Base-by-base conservation (phyloP, 768 basidiomycete genomes). In the Tricholoma hemisulphureum region DNA sequence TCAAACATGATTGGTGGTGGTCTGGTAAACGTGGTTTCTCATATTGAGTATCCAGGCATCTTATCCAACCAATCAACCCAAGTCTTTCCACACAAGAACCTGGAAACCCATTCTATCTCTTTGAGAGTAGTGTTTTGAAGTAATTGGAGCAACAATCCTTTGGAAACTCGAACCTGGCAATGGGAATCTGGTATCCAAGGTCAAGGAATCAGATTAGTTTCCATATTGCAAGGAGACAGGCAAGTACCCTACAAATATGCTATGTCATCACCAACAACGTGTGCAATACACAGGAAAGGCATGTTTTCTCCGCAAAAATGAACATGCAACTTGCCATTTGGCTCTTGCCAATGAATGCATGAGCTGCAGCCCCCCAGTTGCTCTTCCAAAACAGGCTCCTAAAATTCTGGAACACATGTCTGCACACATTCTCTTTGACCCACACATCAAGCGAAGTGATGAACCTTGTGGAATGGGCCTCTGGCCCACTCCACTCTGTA, bases 401-500 rank as follows among this genome's bases (percentile, higher is more conserved):
- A 58, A 58, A 1, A 55, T 72, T 0, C 59, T 73, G 2, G 61
- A 69, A 13, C 72, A 73, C 39, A 63, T 67, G 2, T 69, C 62
- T 4, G 53, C 65, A 4, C 71, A 72, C 58, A 66, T 71, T 26
- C 67, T 70, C 13, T 31, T 63, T 51, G 69, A 71, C 48, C 32
- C 61, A 0, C 34, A 18, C 6, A 26, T 68, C 9, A 41, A 60
- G 14, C 51, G 45, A 1, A 56, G 57, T 2, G 23, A 16, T 4
- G 61, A 65, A 32, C 65, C 61, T 1, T 73, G 72, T 46, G 68
- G 71, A 2, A 50, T 72, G 4, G 72, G 70, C 52, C 61, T 69
- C 20, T 57, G 59, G 13, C 64, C 66, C 0, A 34, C 50, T n/a
- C 56, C 65, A 4, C 29, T 56, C 4, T 69, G 71, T 49, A 29